phyloP scores from a whole-genome alignment of 495 filamentous ascomycete species.

The Tuber melanosporum region DNA sequence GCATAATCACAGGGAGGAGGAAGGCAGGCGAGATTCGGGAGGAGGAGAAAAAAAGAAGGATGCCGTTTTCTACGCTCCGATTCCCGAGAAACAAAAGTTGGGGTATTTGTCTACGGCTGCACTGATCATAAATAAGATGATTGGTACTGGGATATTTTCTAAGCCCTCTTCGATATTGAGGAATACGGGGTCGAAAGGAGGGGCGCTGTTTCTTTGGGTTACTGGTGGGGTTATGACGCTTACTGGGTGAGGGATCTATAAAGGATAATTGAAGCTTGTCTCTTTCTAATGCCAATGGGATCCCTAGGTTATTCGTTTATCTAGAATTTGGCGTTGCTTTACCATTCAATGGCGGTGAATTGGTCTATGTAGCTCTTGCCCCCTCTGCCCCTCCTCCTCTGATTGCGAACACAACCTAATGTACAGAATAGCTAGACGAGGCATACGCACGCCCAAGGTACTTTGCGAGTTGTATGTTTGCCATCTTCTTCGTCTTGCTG shows the following conservation, averaged over 20 bases:
- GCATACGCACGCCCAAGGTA: slow-evolving; percentile 30
- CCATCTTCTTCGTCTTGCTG: slow-evolving; percentile 31
- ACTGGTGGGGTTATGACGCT: slow-evolving; percentile 40
- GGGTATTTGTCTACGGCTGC: slow-evolving; percentile 39
- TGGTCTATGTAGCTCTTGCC: slow-evolving; percentile 29
- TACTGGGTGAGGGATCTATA: slow-evolving; percentile 20
- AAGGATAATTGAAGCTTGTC: not conserved
- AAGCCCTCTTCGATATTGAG: slow-evolving; percentile 30
- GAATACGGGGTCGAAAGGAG: slow-evolving; percentile 34
- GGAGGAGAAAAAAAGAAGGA: not conserved
- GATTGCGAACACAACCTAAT: not conserved
- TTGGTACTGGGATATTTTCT: slow-evolving; percentile 41
- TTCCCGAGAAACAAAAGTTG: slow-evolving; percentile 36
- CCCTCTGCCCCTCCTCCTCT: not conserved
- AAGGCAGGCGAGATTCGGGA: not conserved
- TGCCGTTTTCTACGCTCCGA: slow-evolving; percentile 27
- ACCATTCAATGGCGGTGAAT: slow-evolving; percentile 38
- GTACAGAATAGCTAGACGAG: slow-evolving; percentile 27
- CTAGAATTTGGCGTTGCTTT: slow-evolving; percentile 36
- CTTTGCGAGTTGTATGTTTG: slow-evolving; percentile 33
- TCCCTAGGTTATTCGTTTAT: slow-evolving; percentile 33
- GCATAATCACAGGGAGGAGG: not conserved
- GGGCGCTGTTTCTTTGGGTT: slow-evolving; percentile 34
- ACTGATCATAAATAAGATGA: slow-evolving; percentile 41
- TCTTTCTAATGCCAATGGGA: not conserved